Percentiles rank a stretch among this genome's conserved stretches.
These are phyloP conservation scores for Panaeolus papilionaceus DNA, from an alignment of 768 basidiomycete species.

Conservation along the genomic window DNA sequence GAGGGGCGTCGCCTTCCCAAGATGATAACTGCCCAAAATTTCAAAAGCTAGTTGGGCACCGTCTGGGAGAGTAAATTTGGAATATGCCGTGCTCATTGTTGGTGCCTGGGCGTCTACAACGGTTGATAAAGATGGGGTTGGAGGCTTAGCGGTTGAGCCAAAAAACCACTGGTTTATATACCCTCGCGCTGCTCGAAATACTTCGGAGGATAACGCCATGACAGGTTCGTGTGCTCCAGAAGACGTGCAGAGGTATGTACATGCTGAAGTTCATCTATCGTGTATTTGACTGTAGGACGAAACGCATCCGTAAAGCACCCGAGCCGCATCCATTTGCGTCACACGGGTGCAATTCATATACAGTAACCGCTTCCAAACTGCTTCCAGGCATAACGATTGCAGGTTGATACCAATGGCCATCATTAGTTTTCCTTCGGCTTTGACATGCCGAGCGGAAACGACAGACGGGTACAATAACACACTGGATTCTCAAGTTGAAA, in stretches of 20 bases:
- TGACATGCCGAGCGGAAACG: slow-evolving; percentile 3
- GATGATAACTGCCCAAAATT: slow-evolving; percentile 45
- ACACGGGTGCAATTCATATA: slow-evolving; percentile 5
- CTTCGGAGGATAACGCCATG: background rate
- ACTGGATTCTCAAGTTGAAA: background rate
- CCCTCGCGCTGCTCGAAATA: background rate
- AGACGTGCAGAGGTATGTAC: background rate
- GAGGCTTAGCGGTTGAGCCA: slow-evolving; percentile 17
- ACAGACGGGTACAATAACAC: background rate
- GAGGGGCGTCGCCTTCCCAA: slow-evolving; percentile 39
- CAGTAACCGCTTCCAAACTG: slow-evolving; percentile 2
- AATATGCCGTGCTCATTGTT: slow-evolving; percentile 31
- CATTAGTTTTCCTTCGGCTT: background rate
- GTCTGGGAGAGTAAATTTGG: slow-evolving; percentile 40
- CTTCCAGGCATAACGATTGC: background rate
- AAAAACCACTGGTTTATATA: slow-evolving; percentile 1
- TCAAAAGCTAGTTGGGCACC: slow-evolving; percentile 52
- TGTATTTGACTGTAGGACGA: background rate
- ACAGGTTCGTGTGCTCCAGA: slow-evolving; percentile 3
- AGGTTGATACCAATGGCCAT: background rate
- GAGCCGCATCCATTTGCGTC: background rate
- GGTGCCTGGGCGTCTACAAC: background rate
- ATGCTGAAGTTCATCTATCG: background rate
- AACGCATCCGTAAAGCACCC: slow-evolving; percentile 10
- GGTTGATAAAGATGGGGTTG: background rate